Base-by-base conservation (phyloP, 768 basidiomycete species). In the Candolleomyces eurysporus region DNA sequence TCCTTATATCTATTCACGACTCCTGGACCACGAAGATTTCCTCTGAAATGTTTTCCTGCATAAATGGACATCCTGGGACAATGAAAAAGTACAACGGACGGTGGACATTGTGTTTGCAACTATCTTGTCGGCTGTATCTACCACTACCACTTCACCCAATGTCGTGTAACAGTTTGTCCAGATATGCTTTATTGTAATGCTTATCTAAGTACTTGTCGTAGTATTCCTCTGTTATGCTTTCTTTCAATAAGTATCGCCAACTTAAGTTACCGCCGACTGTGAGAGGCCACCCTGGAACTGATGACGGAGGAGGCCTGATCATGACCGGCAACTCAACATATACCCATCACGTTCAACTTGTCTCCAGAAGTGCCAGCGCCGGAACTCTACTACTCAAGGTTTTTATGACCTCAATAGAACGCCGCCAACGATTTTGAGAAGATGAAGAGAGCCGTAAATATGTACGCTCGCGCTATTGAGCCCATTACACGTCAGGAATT, bases 11-110 rank as follows among this genome's bases (percentile, higher is more conserved):
- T 46, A 21, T 46, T 46, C 45, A 17, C 45, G 19, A 46, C 19
- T 42, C 42, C n/a, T 58, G 30, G 46, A 21, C 32, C 30, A 39
- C 32, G 11, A 53, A 32, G 52, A 9, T 39, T 49, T 61, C 63
- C 61, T 57, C 49, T 45, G 26, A 30, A 7, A 42, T 46, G 11
- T 21, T 36, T 30, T 30, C 48, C 62, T 55, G 45, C 52, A 55
- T 57, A 42, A 21, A 52, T 36, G 49, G 58, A 60, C 43, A 57
- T 26, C 45, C 60, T 61, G 60, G 60, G 60, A 61, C 60, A 61
- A 61, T 61, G 60, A 50, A 61, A n/a, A 56, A 61, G 50, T 46
- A 57, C 54, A 49, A 21, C 22, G 26, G 19, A 30, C 14, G 54
- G 55, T 45, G 53, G 54, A 61, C 60, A 36, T 46, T 55, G 21